phyloP scores from a whole-genome alignment of 164 flowering plant species.

The Houttuynia cordata region DNA sequence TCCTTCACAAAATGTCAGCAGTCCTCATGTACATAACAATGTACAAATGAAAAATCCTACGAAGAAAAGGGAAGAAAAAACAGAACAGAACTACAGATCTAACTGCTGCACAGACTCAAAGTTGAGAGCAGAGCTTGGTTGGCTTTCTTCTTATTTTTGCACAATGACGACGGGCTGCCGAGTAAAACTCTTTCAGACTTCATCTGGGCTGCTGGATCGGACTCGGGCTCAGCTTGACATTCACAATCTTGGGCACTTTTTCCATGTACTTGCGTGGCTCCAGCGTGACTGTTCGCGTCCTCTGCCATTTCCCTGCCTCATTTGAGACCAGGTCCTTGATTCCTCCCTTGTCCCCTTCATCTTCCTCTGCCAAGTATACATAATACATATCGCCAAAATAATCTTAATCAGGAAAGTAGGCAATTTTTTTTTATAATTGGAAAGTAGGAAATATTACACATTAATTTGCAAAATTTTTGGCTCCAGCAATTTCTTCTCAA shows the following conservation, averaged over 20 bases:
- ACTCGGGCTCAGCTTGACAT: slow-evolving; percentile 51
- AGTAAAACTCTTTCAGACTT: slow-evolving; percentile 1
- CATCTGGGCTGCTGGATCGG: slow-evolving; percentile 80
- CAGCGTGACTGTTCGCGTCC: slow-evolving; percentile 15
- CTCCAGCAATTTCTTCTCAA: too few relatives aligned
- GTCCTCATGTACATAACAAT: neutral
- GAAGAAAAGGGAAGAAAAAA: too few relatives aligned
- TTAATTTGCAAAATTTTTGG: too few relatives aligned
- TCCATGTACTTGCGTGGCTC: slow-evolving; percentile 25
- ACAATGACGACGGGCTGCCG: neutral
- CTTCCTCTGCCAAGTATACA: neutral
- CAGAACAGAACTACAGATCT: neutral
- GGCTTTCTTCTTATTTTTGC: neutral
- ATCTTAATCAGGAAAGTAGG: neutral
- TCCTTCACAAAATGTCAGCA: neutral
- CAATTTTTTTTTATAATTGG: too few relatives aligned
- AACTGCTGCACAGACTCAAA: neutral
- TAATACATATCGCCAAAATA: too few relatives aligned
- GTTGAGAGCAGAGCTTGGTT: neutral
- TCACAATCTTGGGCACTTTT: slow-evolving; percentile 78
- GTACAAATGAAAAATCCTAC: neutral
- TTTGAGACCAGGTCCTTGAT: slow-evolving; percentile 30
- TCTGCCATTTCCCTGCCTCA: slow-evolving; percentile 40
- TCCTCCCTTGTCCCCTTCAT: slow-evolving; percentile 19
- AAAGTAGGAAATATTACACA: neutral